phyloP scores from a whole-genome alignment of 441 rosid species.

The Aquilaria agallochum region DNA sequence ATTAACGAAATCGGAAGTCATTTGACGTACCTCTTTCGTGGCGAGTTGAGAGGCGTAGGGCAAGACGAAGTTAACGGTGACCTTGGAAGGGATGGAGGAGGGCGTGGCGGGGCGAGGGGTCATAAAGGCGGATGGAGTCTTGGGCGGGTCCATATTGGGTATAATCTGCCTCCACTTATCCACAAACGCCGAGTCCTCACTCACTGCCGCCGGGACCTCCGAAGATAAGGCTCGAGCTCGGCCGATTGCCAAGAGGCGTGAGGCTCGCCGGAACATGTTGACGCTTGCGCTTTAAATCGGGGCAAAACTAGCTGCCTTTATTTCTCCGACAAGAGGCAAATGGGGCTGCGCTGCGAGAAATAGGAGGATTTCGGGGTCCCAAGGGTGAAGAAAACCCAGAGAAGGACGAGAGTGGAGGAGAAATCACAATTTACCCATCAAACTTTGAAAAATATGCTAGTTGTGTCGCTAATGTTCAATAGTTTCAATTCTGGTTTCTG shows the following conservation, averaged over 20 bases:
- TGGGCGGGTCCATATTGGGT: slow-evolving; percentile 63
- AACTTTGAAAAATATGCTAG: too few relatives aligned
- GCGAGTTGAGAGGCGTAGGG: slow-evolving; percentile 71
- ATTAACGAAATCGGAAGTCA: background rate
- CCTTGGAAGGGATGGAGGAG: slow-evolving; percentile 54
- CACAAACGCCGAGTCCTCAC: slow-evolving; percentile 35
- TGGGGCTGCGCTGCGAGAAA: too few relatives aligned
- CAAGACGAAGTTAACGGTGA: slow-evolving; percentile 75
- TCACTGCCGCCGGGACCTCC: slow-evolving; percentile 37
- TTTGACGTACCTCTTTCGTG: slow-evolving; percentile 43
- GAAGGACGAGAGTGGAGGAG: too few relatives aligned
- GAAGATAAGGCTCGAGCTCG: slow-evolving; percentile 45
- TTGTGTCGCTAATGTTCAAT: too few relatives aligned
- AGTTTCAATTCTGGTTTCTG: too few relatives aligned
- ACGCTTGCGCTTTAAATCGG: slow-evolving; percentile 5
- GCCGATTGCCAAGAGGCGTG: slow-evolving; percentile 40
- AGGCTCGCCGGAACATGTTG: slow-evolving; percentile 61
- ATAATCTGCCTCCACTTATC: slow-evolving; percentile 65
- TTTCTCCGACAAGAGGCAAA: background rate
- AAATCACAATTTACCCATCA: too few relatives aligned
- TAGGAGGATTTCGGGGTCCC: too few relatives aligned
- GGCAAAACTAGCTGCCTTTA: background rate
- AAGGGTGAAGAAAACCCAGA: background rate
- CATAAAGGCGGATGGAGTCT: slow-evolving; percentile 62
- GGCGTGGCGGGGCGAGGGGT: slow-evolving; percentile 48